Conservation (phyloP, 768 basidiomycete genomes). For the Lentinula sp. region DNA sequence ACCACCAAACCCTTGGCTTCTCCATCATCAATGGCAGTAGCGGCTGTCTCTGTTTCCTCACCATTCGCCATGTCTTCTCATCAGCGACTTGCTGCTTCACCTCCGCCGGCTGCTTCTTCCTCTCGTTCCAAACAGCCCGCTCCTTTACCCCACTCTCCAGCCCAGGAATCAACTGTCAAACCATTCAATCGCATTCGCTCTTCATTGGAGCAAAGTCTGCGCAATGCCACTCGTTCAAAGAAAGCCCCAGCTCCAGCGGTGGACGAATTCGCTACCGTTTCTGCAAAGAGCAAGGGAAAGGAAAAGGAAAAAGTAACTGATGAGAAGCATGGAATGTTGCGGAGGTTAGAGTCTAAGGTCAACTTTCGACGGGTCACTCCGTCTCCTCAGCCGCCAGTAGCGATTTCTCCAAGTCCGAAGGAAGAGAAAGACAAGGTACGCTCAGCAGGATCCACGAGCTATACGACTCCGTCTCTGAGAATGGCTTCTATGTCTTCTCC, state of each 20-base stretch:
- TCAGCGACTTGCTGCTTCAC: constrained; percentile 22
- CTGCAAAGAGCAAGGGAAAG: constrained; percentile 33
- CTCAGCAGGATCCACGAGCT: constrained; percentile 51
- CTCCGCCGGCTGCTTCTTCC: constrained; percentile 29
- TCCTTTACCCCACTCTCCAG: constrained; percentile 23
- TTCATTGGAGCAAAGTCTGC: constrained; percentile 60
- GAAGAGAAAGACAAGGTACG: constrained; percentile 25
- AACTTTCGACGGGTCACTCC: constrained; percentile 33
- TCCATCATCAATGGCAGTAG: constrained; percentile 6
- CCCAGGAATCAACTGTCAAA: constrained; percentile 35
- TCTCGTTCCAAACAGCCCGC: constrained; percentile 33
- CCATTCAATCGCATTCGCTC: constrained; percentile 62
- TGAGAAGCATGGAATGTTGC: constrained; percentile 39
- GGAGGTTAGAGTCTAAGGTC: constrained; percentile 42
- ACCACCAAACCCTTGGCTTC: background rate
- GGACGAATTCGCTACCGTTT: constrained; percentile 39
- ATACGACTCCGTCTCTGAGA: constrained; percentile 59
- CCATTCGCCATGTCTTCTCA: constrained; percentile 30
- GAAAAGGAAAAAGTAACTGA: constrained; percentile 39
- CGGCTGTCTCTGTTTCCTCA: constrained; percentile 32
- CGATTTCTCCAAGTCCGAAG: constrained; percentile 11
- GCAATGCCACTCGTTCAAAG: constrained; percentile 57
- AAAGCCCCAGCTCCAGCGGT: constrained; percentile 26
- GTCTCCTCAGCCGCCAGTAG: constrained; percentile 10
- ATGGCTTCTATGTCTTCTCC: constrained; percentile 74